A percentile compares a stretch with the other conserved stretches of the same genome.
Evolutionary conservation across 257 asterid genomes (phyloP).

Genomic region (Gentiana straminea): DNA sequence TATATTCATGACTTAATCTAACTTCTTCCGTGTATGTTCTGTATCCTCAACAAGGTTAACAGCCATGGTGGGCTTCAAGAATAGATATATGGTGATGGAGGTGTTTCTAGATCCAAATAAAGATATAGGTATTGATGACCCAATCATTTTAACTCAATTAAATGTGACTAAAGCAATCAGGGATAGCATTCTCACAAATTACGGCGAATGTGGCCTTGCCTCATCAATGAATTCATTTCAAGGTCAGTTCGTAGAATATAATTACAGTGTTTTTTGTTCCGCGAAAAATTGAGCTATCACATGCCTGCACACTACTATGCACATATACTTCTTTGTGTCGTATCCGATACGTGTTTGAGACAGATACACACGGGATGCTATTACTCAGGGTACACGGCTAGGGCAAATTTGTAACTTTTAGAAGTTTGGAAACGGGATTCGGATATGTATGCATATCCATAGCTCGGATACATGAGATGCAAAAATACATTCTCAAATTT

Average conservation of each 20-base stretch:
- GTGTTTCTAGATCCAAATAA: conserved; percentile 74
- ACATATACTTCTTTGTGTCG: too few relatives aligned
- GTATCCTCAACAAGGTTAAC: conserved; percentile 16
- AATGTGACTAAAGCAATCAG: conserved; percentile 53
- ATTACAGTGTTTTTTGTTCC: too few relatives aligned
- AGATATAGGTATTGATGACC: conserved; percentile 42
- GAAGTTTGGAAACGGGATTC: too few relatives aligned
- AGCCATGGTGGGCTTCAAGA: conserved; percentile 83
- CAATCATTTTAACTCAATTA: conserved; percentile 57
- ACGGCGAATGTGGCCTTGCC: conserved; percentile 92
- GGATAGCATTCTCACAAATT: conserved; percentile 63
- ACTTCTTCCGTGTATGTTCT: not conserved
- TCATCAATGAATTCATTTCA: conserved; percentile 55
- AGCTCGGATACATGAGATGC: too few relatives aligned
- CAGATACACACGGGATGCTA: too few relatives aligned
- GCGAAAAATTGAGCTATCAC: too few relatives aligned
- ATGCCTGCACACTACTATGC: too few relatives aligned
- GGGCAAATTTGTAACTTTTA: too few relatives aligned
- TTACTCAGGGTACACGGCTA: too few relatives aligned
- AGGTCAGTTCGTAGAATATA: conserved; percentile 30
- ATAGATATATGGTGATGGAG: conserved; percentile 81
- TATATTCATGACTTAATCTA: not conserved
- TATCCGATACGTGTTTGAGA: too few relatives aligned
- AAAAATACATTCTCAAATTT: too few relatives aligned
- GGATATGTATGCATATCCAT: too few relatives aligned